Evolutionary conservation across 1,139 yeast species (phyloP).

Genomic region (Protomyces inundatus): DNA sequence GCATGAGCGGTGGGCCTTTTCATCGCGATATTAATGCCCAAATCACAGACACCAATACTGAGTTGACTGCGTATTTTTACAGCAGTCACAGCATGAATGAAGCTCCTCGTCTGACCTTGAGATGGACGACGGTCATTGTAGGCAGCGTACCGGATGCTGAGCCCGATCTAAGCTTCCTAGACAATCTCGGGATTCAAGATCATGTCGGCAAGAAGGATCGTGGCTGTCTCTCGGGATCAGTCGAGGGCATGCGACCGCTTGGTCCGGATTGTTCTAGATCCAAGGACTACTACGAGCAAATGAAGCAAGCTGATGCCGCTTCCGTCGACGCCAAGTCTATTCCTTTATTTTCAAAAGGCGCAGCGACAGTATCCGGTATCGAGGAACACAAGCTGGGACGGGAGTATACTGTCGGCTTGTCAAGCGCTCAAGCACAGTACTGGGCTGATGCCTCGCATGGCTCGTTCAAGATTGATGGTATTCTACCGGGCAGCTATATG

Average conservation of each 20-base stretch:
- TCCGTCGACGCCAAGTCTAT: too few species aligned
- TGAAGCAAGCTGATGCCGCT: neutral
- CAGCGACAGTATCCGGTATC: too few species aligned
- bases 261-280: neutral
- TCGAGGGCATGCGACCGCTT: neutral
- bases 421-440: neutral
- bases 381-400: too few species aligned
- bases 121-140: neutral
- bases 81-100: neutral
- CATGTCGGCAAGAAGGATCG: neutral
- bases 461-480: neutral
- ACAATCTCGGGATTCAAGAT: neutral
- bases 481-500: neutral
- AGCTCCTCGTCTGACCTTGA: neutral
- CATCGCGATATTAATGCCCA: neutral
- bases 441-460: neutral
- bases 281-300: neutral
- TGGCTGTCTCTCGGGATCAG: neutral
- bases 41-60: neutral
- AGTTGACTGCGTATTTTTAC: neutral
- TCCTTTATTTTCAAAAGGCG: too few species aligned
- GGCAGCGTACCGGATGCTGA: neutral
- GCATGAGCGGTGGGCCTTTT: neutral
- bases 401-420: neutral
- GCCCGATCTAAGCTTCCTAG: neutral